These are phyloP conservation scores for Trichophyton simii DNA, from an alignment of 2,329 filamentous ascomycete genomes.

Conservation along the genomic window DNA sequence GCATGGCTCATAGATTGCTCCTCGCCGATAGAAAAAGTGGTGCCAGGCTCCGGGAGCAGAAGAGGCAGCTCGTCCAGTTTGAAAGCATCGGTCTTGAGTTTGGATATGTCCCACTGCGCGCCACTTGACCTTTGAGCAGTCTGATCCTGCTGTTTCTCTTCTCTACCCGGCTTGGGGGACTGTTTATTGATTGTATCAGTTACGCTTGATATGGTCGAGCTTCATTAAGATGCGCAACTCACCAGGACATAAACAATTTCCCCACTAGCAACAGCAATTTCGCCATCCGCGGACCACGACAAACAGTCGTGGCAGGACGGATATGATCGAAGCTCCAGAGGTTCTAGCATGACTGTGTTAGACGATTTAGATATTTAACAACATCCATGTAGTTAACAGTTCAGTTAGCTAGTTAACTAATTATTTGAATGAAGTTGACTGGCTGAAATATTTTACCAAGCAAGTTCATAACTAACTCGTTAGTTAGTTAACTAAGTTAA, in stretches of 20 bases:
- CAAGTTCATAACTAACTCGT: background rate
- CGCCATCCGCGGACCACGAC: slow-evolving; percentile 48
- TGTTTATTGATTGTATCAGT: slow-evolving; percentile 10
- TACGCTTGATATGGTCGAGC: slow-evolving; percentile 19
- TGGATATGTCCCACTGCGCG: slow-evolving; percentile 26
- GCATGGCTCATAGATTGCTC: slow-evolving; percentile 44
- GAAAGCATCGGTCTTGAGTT: slow-evolving; percentile 42
- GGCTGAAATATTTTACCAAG: background rate
- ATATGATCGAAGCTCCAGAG: slow-evolving; percentile 33
- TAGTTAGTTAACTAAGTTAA: background rate
- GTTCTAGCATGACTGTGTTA: slow-evolving; percentile 18
- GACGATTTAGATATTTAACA: background rate
- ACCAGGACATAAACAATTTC: slow-evolving; percentile 45
- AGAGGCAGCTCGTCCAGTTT: slow-evolving; percentile 37
- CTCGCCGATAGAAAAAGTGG: slow-evolving; percentile 44
- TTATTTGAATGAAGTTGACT: no score
- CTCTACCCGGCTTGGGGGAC: slow-evolving; percentile 11
- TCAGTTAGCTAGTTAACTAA: no score
- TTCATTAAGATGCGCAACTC: background rate
- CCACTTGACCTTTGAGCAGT: slow-evolving; percentile 9
- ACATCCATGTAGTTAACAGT: no score
- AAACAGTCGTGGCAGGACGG: slow-evolving; percentile 42
- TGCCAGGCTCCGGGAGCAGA: slow-evolving; percentile 35
- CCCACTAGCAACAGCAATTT: slow-evolving; percentile 44
- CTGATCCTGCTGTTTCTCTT: slow-evolving; percentile 1